phyloP scores from a whole-genome alignment of 805 yeast genomes.

The Zygosaccharomyces gambellarensis region DNA sequence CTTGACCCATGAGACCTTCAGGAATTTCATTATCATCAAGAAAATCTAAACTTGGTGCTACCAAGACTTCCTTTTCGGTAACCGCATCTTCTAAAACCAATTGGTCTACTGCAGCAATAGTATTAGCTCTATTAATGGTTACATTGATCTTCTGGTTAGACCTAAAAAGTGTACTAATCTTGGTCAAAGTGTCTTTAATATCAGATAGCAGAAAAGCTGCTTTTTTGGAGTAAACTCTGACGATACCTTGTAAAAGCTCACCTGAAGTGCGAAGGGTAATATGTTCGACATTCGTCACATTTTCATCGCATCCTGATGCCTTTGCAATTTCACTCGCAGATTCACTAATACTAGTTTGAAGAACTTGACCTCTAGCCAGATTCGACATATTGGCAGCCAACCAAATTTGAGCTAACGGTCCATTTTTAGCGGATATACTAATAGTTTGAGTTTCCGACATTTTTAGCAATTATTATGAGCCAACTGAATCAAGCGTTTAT shows the following conservation, averaged over 20 bases:
- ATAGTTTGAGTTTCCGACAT: constrained; percentile 8
- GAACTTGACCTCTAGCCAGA: constrained; percentile 44
- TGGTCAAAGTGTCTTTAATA: constrained; percentile 68
- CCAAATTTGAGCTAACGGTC: constrained; percentile 90
- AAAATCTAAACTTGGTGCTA: constrained; percentile 52
- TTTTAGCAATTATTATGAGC: neutral
- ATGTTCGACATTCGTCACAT: constrained; percentile 41
- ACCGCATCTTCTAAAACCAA: constrained; percentile 71
- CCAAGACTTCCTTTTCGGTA: constrained; percentile 68
- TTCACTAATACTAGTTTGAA: constrained; percentile 64
- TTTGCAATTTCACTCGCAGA: constrained; percentile 62
- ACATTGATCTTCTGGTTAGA: constrained; percentile 45
- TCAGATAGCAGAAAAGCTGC: constrained; percentile 81
- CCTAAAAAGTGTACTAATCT: constrained; percentile 63
- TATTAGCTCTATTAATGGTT: constrained; percentile 55
- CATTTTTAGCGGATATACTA: constrained; percentile 48
- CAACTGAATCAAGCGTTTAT: neutral
- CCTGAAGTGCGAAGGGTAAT: constrained; percentile 80
- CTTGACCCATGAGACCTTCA: constrained; percentile 13
- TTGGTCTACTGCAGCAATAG: constrained; percentile 53
- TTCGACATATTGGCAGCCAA: constrained; percentile 71
- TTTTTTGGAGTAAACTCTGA: constrained; percentile 77
- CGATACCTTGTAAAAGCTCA: constrained; percentile 80
- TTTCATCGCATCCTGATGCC: constrained; percentile 32
- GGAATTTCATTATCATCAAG: constrained; percentile 19